Evolutionary conservation across 2,329 filamentous ascomycete species (phyloP).

Genomic region (Orbilia ellipsospora): DNA sequence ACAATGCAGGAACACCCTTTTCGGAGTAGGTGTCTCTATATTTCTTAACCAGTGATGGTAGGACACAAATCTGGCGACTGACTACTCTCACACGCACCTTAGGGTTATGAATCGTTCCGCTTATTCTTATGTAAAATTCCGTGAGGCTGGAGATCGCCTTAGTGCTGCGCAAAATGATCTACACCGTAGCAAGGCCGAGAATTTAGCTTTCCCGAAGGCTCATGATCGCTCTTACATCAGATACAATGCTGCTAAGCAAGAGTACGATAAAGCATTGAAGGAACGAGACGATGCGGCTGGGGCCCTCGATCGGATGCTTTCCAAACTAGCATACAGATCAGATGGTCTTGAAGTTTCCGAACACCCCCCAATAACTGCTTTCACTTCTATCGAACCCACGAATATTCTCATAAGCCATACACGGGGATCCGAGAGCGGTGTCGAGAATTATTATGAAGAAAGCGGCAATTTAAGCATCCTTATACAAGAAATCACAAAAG

Average conservation of each 20-base stretch:
- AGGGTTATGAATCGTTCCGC: constrained; percentile 21
- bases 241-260: constrained; percentile 14
- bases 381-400: not conserved
- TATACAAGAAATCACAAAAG: not conserved
- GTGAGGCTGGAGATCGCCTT: not conserved
- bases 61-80: not conserved
- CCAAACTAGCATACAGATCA: too few species aligned
- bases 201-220: constrained; percentile 6
- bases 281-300: constrained; percentile 5
- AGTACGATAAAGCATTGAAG: constrained; percentile 13
- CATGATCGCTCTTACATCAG: constrained; percentile 8
- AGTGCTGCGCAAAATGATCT: not conserved
- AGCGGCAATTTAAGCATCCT: not conserved
- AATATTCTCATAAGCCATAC: not conserved
- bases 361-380: too few species aligned
- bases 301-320: not conserved
- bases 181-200: constrained; percentile 14
- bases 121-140: constrained; percentile 11
- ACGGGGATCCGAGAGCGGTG: not conserved
- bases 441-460: constrained; percentile 6
- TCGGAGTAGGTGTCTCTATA: constrained; percentile 13
- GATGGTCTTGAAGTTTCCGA: too few species aligned
- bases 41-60: not conserved
- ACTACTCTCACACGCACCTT: not conserved
- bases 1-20: constrained; percentile 1